Conservation (phyloP, 2,329 filamentous ascomycete species). For the Pseudogymnoascus sp. region DNA sequence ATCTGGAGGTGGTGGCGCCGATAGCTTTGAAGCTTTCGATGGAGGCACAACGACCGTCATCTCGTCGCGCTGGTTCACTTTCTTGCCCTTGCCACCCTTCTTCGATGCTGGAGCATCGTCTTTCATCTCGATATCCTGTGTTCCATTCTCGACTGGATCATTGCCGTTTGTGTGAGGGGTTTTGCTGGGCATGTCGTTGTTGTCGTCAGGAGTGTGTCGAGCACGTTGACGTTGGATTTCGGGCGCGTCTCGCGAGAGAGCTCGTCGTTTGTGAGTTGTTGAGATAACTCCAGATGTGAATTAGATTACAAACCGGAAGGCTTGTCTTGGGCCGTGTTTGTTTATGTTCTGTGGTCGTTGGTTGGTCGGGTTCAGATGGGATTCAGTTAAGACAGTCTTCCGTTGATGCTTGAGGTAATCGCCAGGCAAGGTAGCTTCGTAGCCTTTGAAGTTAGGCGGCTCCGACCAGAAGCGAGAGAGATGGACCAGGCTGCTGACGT, state of each 20-base stretch:
- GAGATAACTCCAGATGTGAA: neutral
- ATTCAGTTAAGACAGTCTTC: conserved; percentile 2
- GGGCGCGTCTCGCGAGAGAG: conserved; percentile 7
- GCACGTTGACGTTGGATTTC: neutral
- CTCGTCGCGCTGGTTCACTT: conserved; percentile 62
- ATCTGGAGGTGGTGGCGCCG: conserved; percentile 50
- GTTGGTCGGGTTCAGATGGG: neutral
- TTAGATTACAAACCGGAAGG: conserved; percentile 6
- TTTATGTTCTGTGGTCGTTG: neutral
- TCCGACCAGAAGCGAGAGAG: conserved; percentile 7
- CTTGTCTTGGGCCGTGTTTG: neutral
- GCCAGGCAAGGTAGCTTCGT: conserved; percentile 8
- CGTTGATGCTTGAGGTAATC: conserved; percentile 10
- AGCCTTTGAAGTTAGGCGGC: conserved; percentile 10
- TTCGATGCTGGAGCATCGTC: conserved; percentile 52
- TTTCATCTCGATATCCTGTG: conserved; percentile 66
- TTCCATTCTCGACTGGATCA: conserved; percentile 61
- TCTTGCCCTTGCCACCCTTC: conserved; percentile 60
- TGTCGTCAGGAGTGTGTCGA: conserved; percentile 7
- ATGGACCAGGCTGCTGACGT: conserved; percentile 7
- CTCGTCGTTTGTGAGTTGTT: conserved; percentile 2
- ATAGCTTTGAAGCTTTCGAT: conserved; percentile 56
- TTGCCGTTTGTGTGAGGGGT: conserved; percentile 62
- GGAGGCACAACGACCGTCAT: conserved; percentile 77
- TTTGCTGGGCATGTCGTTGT: conserved; percentile 59